Evolutionary conservation across 1,284 basidiomycete species (phyloP), one percentile per base, ranked within the genome.

Genomic region (Porodaedalea pini): DNA sequence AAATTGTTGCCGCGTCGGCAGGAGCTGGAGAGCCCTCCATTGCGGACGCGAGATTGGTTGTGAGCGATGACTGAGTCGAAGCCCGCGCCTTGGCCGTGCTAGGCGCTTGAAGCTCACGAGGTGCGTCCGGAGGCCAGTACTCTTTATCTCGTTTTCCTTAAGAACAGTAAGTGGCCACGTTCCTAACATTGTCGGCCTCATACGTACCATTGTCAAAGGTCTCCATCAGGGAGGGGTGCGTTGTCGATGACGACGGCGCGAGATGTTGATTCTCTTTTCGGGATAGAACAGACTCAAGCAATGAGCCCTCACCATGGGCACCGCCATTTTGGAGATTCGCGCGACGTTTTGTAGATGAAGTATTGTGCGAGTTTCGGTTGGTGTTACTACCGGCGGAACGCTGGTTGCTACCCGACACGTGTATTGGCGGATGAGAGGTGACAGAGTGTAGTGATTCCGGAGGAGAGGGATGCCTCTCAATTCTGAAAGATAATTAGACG

Each of bases 361-460:
- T 17, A 29, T 55, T 53, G n/a, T 53, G 54, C 27, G 57, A 21
- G 41, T 43, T 53, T n/a, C 62, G 61, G 45, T 68, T 63, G 45
- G 64, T 65, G 56, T 70, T 58, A 63, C 68, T 69, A 56, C 68
- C 62, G 53, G 59, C 23, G 25, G 56, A 61, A 45, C 63, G 67
- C 67, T 61, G 68, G 65, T 39, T 61, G 31, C 63, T 71, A 60
- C 31, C 71, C 69, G 54, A 66, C 61, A 49, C 63, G 59, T 57
- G 64, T 50, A 60, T 70, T 70, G 51, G 69, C 66, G 66, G 62
- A 63, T 86, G 85, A 17, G 85, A 86, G 15, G 80, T 80, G 64
- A 83, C 78, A 2, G 88, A 89, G 41, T 85, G 72, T 37, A 88
- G 65, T 8, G 88, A 90, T 64, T 89, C 88, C 10, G 86, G 77